Evolutionary conservation across 2,329 filamentous ascomycete genomes (phyloP).

Genomic region (Hymenotorrendiella dingleyae): DNA sequence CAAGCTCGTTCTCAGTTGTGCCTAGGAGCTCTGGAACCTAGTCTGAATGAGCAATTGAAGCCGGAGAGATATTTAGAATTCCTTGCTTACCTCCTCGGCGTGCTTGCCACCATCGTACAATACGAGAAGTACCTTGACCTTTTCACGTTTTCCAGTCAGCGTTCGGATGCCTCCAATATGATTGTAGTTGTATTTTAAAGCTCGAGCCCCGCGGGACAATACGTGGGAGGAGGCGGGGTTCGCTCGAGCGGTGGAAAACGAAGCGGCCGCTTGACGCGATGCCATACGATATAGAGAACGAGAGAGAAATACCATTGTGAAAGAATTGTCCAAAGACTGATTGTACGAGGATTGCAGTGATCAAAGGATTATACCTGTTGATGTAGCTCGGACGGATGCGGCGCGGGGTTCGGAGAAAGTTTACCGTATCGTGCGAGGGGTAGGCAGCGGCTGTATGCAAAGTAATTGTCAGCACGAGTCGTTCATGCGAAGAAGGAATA

Average conservation of each 20-base stretch:
- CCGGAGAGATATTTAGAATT: no score
- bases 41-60: constrained; percentile 13
- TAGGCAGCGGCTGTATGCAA: not conserved
- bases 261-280: constrained; percentile 13
- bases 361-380: not conserved
- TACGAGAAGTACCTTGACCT: constrained; percentile 94
- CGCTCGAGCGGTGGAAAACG: constrained; percentile 17
- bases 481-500: not conserved
- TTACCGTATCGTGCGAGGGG: not conserved
- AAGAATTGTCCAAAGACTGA: constrained; percentile 8
- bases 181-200: constrained; percentile 16
- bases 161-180: constrained; percentile 28
- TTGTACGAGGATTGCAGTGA: not conserved
- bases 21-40: constrained; percentile 70
- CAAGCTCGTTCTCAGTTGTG: constrained; percentile 97
- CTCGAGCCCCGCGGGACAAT: constrained; percentile 15
- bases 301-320: constrained; percentile 44
- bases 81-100: constrained; percentile 71
- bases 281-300: constrained; percentile 26
- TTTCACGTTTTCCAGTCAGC: constrained; percentile 30
- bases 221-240: constrained; percentile 13
- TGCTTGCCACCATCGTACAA: constrained; percentile 87
- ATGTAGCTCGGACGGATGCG: not conserved
- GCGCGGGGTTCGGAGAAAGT: constrained; percentile 3
- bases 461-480: no score